Base-by-base conservation (phyloP, 495 filamentous ascomycete species). In the Patellaria atrata region DNA sequence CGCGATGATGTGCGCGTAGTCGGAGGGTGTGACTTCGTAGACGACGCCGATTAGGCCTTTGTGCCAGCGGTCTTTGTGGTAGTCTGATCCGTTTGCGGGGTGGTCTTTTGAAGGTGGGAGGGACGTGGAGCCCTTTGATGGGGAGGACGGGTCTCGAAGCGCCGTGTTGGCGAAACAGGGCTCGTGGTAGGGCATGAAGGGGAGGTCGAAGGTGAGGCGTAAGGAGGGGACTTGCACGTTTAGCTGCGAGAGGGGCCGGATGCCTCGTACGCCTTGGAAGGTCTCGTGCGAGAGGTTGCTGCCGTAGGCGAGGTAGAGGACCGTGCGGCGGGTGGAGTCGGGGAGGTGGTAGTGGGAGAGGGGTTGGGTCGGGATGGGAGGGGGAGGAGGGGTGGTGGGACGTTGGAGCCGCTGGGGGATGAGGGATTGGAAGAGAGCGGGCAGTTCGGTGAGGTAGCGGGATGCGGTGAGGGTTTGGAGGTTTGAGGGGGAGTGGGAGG, bases 221-320 rank as follows among this genome's bases (percentile, higher is more conserved):
- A 94, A 70, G 3, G 65, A 61, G 0, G 89, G 89, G n/a, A 84
- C 82, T 4, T 75, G 65, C 12, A 93, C 89, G 49, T 80, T 77
- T 44, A 86, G 53, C 37, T 75, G 64, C 27, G 77, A 79, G 7
- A 94, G 51, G 0, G 89, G 89, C 5, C 65, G 70, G 51, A 96
- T 84, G 40, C 76, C 77, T 9, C 85, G 75, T 20, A 44, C 57
- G 29, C 77, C 81, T 18, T 70, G 66, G 54, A 96, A 94, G 1
- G 78, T 84, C 48, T 76, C 53, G 12, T 75, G 64, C 33, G 61
- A 67, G 37, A 97, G 69, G 53, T 96, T 97, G 31, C 85, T 92
- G 42, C 89, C 89, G 47, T 97, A 97, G 24, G 89, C 89, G 8
- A 97, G 72, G 60, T 96, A 97, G 28, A 93, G 67, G 31, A 93